These are phyloP conservation scores for Priceomyces medius DNA, from an alignment of 805 yeast genomes.

Conservation along the genomic window DNA sequence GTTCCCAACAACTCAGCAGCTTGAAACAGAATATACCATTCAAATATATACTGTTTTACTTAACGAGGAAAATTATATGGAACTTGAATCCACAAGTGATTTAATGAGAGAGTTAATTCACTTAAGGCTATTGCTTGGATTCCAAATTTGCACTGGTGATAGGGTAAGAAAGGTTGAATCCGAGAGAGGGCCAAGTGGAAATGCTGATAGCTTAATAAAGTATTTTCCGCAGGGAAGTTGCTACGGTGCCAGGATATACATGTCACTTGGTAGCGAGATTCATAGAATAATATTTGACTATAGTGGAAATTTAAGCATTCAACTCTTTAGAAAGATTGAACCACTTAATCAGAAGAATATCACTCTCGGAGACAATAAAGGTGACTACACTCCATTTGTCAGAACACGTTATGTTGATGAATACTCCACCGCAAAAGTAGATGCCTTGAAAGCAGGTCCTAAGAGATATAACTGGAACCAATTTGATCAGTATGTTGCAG, in stretches of 20 bases:
- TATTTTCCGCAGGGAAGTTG: conserved; percentile 48
- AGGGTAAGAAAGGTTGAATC: conserved; percentile 65
- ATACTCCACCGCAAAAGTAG: conserved; percentile 58
- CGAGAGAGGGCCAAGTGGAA: conserved; percentile 54
- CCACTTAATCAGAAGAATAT: conserved; percentile 8
- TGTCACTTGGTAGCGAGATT: conserved; percentile 78
- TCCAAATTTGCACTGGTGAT: conserved; percentile 82
- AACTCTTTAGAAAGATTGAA: conserved; percentile 49
- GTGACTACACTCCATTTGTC: conserved; percentile 42
- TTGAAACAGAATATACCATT: conserved; percentile 70
- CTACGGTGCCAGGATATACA: conserved; percentile 63
- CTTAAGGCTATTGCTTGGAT: conserved; percentile 78
- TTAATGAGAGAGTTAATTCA: conserved; percentile 86
- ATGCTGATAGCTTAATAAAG: conserved; percentile 53
- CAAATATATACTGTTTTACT: conserved; percentile 79
- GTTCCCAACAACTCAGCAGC: conserved; percentile 70
- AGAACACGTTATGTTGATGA: conserved; percentile 76
- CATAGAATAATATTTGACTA: conserved; percentile 78
- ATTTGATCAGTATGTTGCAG: conserved; percentile 88
- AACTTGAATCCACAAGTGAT: conserved; percentile 51
- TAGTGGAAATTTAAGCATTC: conserved; percentile 74
- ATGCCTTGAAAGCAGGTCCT: conserved; percentile 53
- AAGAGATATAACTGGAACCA: conserved; percentile 81
- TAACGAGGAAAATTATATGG: conserved; percentile 55
- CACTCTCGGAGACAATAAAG: conserved; percentile 10